Conservation (phyloP, 2,329 filamentous ascomycete species). For the Penicillium sclerotigenum region DNA sequence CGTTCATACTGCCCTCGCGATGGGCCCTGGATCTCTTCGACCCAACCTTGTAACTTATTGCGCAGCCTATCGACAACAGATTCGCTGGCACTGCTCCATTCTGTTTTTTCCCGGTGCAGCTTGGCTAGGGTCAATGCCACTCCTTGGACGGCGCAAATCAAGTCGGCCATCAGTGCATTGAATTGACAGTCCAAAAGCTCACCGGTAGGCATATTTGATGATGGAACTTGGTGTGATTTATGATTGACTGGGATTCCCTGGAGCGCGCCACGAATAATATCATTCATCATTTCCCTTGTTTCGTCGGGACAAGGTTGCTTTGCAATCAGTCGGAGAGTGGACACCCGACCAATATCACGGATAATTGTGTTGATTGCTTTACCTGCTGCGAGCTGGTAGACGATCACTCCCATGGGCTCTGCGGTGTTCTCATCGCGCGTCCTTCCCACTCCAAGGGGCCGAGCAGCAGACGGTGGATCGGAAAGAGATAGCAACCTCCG, state of each 20-base stretch:
- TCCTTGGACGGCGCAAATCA: not conserved
- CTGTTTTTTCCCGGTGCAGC: not conserved
- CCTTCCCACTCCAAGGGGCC: not conserved
- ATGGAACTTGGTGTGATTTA: not conserved
- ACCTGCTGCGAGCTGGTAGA: not conserved
- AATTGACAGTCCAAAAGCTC: not conserved
- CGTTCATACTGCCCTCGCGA: not conserved
- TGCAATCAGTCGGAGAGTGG: not conserved
- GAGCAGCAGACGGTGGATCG: not conserved
- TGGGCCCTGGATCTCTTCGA: not conserved
- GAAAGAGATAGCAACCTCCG: not conserved
- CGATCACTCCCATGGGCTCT: not conserved
- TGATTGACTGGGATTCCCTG: not conserved
- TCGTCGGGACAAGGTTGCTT: not conserved
- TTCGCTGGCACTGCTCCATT: not conserved
- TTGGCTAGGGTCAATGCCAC: not conserved
- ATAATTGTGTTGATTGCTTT: slow-evolving; percentile 1
- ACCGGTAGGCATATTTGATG: not conserved
- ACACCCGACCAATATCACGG: not conserved
- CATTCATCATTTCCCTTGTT: not conserved
- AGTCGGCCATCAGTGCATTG: not conserved
- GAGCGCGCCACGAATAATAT: not conserved
- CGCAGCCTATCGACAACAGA: not conserved
- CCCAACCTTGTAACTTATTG: not conserved
- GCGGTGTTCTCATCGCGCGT: not conserved